Evolutionary conservation across 2,329 filamentous ascomycete species (phyloP), one percentile per base, ranked within the genome.

Genomic region (Fusarium hainanense): DNA sequence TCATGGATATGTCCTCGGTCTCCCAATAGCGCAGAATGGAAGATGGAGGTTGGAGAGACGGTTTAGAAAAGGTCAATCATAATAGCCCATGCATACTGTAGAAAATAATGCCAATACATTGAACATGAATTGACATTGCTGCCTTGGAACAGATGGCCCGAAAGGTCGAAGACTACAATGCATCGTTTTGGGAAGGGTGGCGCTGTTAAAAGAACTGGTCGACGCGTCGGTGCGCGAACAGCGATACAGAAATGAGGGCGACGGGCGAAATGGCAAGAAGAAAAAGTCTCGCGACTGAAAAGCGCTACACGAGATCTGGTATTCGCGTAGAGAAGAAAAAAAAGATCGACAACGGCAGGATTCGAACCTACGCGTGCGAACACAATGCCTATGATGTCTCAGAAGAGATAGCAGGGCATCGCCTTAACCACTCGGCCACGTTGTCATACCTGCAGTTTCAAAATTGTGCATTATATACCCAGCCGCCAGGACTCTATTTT

Each of bases 291-390:
- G 34, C 18, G 34, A n/a, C 16, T n/a, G 32, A 34, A n/a, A 37
- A 37, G 3, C 34, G 10, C 11, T 11, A 11, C 16, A 37, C 34
- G 10, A 3, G 18, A 11, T n/a, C 16, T 37, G 32, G 32, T 18
- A 18, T 18, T 18, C 1, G 9, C 16, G 32, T 3, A 25, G 7
- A 27, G 11, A 28, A 9, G 3, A 10, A 21, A 28, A 25, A 65
- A 64, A 58, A 27, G 13, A 25, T 20, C 62, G 60, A 65, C 62
- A 65, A 65, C 62, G 60, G 62, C 62, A 65, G 62, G 62, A 65
- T 65, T 65, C 62, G 62, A 65, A 65, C 62, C 62, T 65, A 65
- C 62, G 62, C 62, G 60, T 65, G 60, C 62, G 62, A 65, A 65
- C 60, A 65, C 62, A 65, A 65, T 65, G 62, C 62, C 62, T 65